phyloP scores from a whole-genome alignment of 106 monocot genomes.

The Platanthera guangdongensis region DNA sequence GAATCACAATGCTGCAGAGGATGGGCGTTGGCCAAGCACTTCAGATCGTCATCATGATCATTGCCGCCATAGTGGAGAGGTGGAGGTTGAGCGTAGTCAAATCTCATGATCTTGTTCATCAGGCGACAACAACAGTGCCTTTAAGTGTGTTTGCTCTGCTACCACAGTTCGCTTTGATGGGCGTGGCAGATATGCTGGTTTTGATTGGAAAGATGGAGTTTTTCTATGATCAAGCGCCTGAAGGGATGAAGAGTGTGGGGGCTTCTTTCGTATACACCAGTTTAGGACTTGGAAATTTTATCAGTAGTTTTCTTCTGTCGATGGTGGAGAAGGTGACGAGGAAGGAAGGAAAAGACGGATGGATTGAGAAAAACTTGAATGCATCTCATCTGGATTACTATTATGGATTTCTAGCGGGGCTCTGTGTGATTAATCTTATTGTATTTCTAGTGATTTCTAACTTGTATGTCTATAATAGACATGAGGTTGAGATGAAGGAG shows the following conservation, averaged over 20 bases:
- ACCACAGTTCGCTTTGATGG: too few relatives aligned
- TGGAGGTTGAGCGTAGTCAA: too few relatives aligned
- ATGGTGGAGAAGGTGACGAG: slow-evolving; percentile 28
- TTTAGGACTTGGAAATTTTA: too few relatives aligned
- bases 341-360: slow-evolving; percentile 30
- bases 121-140: too few relatives aligned
- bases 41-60: neutral
- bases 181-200: too few relatives aligned
- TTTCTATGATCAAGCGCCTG: too few relatives aligned
- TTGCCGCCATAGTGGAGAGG: neutral
- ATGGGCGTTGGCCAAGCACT: slow-evolving; percentile 8
- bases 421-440: slow-evolving; percentile 24
- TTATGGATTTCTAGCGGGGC: slow-evolving; percentile 22
- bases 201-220: too few relatives aligned
- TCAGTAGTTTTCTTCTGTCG: slow-evolving; percentile 54
- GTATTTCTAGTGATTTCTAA: slow-evolving; percentile 17
- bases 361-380: slow-evolving; percentile 56
- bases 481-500: neutral
- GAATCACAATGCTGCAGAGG: slow-evolving; percentile 11
- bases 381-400: slow-evolving; percentile 32
- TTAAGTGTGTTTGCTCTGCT: too few relatives aligned
- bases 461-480: slow-evolving; percentile 30
- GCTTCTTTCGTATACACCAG: too few relatives aligned
- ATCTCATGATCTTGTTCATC: too few relatives aligned
- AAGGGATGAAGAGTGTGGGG: too few relatives aligned